Evolutionary conservation across 2,329 filamentous ascomycete species (phyloP).

Genomic region (Fusarium metavorans): DNA sequence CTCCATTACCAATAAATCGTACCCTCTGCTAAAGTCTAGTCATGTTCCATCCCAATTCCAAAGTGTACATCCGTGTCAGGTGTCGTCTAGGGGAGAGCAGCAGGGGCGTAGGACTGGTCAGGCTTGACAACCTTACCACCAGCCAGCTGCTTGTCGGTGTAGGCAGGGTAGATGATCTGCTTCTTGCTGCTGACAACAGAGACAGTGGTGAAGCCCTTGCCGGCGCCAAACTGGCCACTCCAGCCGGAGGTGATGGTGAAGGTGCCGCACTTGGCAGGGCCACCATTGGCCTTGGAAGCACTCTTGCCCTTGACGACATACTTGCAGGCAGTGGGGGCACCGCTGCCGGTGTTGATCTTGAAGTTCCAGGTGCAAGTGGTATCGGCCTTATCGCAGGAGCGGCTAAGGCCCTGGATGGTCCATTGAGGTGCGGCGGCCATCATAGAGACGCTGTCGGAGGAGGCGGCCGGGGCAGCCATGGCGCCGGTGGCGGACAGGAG

Average conservation of each 20-base stretch:
- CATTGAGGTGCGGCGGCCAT: constrained; percentile 54
- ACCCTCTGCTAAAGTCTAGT: not conserved
- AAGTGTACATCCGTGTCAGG: not conserved
- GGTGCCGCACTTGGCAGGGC: constrained; percentile 57
- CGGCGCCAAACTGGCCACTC: constrained; percentile 65
- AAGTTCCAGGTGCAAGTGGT: constrained; percentile 59
- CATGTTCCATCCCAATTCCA: constrained; percentile 18
- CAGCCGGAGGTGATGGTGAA: constrained; percentile 66
- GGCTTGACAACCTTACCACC: constrained; percentile 59
- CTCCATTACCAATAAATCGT: not conserved
- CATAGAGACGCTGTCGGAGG: constrained; percentile 49
- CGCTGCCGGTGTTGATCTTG: constrained; percentile 57
- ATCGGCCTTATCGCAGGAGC: constrained; percentile 53
- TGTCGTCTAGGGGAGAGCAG: constrained; percentile 28
- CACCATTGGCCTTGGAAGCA: constrained; percentile 53
- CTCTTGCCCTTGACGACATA: constrained; percentile 47
- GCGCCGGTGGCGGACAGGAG: constrained; percentile 48
- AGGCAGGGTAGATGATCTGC: constrained; percentile 63
- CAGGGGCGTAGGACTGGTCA: constrained; percentile 59
- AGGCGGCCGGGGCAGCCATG: constrained; percentile 50
- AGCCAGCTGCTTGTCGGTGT: constrained; percentile 62
- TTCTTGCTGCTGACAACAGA: constrained; percentile 57
- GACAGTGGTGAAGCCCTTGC: constrained; percentile 65
- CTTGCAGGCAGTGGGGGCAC: constrained; percentile 48
- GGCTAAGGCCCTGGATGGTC: constrained; percentile 55